Conservation (phyloP, 1,284 basidiomycete species). For the Cryptococcus sp. region DNA sequence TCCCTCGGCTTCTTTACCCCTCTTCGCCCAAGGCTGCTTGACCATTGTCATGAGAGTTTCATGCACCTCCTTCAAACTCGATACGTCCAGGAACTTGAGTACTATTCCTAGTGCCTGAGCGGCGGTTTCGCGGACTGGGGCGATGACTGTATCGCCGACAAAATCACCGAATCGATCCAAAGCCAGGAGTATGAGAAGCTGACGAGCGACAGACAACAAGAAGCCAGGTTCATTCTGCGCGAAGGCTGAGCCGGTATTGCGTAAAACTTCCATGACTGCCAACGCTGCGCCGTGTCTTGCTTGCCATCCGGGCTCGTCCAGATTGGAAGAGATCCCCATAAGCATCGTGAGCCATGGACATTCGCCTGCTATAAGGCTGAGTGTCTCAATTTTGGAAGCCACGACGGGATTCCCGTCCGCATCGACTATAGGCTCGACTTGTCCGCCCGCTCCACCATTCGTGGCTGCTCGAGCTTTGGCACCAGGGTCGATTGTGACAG, state of each 20-base stretch:
- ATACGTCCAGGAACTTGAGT: constrained; percentile 78
- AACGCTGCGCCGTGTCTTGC: constrained; percentile 91
- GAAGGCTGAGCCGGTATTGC: constrained; percentile 58
- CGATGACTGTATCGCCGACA: constrained; percentile 92
- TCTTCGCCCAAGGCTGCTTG: constrained; percentile 68
- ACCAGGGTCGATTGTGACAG: constrained; percentile 49
- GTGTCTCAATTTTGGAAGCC: constrained; percentile 15
- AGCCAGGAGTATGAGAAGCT: constrained; percentile 87
- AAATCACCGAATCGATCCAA: constrained; percentile 98
- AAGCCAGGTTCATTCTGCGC: constrained; percentile 24
- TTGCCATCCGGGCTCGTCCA: constrained; percentile 89
- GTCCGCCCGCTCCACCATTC: constrained; percentile 32
- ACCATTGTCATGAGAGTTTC: constrained; percentile 89
- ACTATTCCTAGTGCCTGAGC: constrained; percentile 92
- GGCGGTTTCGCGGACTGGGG: constrained; percentile 94
- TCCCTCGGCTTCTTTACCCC: constrained; percentile 52
- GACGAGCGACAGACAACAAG: constrained; percentile 67
- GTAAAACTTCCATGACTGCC: constrained; percentile 85
- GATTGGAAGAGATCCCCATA: constrained; percentile 76
- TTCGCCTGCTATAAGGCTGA: constrained; percentile 58
- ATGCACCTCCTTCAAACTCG: constrained; percentile 78
- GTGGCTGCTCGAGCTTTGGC: constrained; percentile 44
- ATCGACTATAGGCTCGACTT: constrained; percentile 40
- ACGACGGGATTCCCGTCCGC: constrained; percentile 29
- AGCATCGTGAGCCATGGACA: constrained; percentile 91